Evolutionary conservation across 208 protist genomes (phyloP).

Genomic region (Tritrichomonas foetus): DNA sequence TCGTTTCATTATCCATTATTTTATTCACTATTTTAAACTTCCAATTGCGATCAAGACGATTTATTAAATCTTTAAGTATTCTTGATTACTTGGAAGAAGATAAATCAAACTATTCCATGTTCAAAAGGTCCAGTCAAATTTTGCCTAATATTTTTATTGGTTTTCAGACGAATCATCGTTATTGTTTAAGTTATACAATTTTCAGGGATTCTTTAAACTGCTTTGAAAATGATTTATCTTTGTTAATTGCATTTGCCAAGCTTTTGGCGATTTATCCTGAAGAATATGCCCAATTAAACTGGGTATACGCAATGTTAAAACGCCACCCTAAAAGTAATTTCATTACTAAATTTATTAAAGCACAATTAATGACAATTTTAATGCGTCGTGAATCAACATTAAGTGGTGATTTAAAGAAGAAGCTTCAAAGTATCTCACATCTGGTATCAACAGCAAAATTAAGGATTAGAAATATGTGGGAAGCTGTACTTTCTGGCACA

Average conservation of each 20-base stretch:
- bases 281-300: not conserved
- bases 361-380: not conserved
- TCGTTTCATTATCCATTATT: not conserved
- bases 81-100: not conserved
- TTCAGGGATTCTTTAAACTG: not conserved
- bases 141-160: not conserved
- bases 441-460: not conserved
- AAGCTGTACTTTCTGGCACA: not conserved
- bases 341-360: not conserved
- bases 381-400: not conserved
- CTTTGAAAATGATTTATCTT: not conserved
- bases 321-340: not conserved
- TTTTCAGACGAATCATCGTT: not conserved
- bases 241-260: not conserved
- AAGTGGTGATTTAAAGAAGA: not conserved
- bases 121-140: not conserved
- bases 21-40: not conserved
- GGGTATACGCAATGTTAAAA: not conserved
- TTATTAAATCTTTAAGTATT: not conserved
- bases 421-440: not conserved
- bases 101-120: too few relatives aligned
- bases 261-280: conserved; percentile 5
- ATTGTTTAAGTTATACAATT: not conserved
- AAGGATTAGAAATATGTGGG: not conserved
- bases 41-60: not conserved